phyloP scores from a whole-genome alignment of 306 rosid genomes.

The Inga leiocalycina region DNA sequence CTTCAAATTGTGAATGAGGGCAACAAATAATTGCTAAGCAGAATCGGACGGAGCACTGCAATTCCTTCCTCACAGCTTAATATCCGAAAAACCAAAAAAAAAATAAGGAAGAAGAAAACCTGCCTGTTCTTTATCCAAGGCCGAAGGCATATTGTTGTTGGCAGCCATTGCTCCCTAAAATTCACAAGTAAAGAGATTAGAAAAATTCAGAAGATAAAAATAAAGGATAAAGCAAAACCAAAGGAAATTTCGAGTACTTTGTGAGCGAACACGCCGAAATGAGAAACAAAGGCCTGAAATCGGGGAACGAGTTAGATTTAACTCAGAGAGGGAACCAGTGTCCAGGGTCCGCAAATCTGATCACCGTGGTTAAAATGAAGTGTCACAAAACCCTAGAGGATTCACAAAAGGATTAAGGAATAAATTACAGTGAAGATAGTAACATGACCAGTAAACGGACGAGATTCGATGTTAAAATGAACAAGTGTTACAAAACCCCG shows the following conservation, averaged over 20 bases:
- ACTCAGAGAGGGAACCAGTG: not conserved
- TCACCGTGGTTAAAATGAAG: not conserved
- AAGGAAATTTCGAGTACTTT: not conserved
- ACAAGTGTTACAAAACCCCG: not conserved
- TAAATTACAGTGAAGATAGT: not conserved
- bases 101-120: not conserved
- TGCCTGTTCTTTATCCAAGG: conserved; percentile 84
- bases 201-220: no score
- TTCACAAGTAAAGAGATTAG: not conserved
- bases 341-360: not conserved
- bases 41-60: not conserved
- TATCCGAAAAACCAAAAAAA: not conserved
- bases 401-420: conserved; percentile 5
- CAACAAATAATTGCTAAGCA: not conserved
- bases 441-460: not conserved
- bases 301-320: not conserved
- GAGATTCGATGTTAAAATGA: not conserved
- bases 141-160: conserved; percentile 44
- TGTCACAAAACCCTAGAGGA: not conserved
- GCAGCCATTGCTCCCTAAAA: conserved; percentile 70
- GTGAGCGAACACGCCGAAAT: not conserved
- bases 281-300: not conserved
- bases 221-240: no score
- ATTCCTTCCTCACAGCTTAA: not conserved
- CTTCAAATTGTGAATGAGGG: not conserved